Conservation (phyloP, 1,284 basidiomycete genomes). For the Moesziomyces parantarcticus region DNA sequence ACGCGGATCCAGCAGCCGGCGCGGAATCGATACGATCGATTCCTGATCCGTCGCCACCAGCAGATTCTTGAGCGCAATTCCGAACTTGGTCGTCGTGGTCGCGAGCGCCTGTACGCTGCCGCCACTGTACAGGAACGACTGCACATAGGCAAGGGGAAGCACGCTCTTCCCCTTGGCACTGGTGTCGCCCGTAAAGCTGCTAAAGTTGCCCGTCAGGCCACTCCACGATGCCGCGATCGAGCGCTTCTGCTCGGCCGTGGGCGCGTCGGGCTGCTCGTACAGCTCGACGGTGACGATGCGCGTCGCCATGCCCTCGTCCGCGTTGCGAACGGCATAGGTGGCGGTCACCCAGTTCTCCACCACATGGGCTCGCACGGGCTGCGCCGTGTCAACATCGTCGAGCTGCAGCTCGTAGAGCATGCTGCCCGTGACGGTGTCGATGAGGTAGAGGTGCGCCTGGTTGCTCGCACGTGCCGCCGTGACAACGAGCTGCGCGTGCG, state of each 20-base stretch:
- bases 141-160: constrained; percentile 71
- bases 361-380: constrained; percentile 75
- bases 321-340: constrained; percentile 74
- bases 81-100: constrained; percentile 79
- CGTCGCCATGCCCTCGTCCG: constrained; percentile 68
- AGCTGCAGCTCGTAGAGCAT: constrained; percentile 71
- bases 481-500: constrained; percentile 77
- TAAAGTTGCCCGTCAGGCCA: constrained; percentile 36
- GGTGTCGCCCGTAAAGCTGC: constrained; percentile 43
- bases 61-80: constrained; percentile 86
- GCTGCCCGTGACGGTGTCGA: constrained; percentile 83
- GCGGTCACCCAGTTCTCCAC: constrained; percentile 95
- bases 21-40: constrained; percentile 81
- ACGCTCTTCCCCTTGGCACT: constrained; percentile 1
- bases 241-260: constrained; percentile 77
- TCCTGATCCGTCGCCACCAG: constrained; percentile 84
- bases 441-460: constrained; percentile 74
- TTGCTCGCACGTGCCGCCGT: constrained; percentile 67
- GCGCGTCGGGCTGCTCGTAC: constrained; percentile 77
- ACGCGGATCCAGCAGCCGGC: constrained; percentile 83
- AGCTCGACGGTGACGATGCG: constrained; percentile 79
- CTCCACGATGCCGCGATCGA: constrained; percentile 24
- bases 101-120: constrained; percentile 74
- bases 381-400: constrained; percentile 62
- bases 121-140: constrained; percentile 78